A percentile compares a stretch with the other conserved stretches of the same genome.
phyloP scores from a whole-genome alignment of 169 alveolate species.

The Theileria luwenshuni region DNA sequence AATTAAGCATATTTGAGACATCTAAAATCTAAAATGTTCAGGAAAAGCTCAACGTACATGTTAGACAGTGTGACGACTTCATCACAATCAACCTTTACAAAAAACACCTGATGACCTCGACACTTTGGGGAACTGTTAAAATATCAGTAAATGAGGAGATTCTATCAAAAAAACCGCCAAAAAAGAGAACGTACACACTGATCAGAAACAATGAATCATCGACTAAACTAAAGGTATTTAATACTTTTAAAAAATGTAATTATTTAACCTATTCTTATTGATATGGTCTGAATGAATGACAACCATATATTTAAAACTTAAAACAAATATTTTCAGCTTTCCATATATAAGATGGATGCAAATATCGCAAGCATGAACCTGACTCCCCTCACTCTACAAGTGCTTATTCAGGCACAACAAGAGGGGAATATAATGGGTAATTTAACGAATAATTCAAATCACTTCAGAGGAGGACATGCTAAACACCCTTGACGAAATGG shows the following conservation, averaged over 20 bases:
- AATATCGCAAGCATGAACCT: slow-evolving; percentile 38
- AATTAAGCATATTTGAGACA: too few relatives aligned
- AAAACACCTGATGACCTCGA: background rate
- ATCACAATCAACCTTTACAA: slow-evolving; percentile 29
- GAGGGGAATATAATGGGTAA: slow-evolving; percentile 37
- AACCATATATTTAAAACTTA: background rate
- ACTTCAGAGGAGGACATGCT: slow-evolving; percentile 49
- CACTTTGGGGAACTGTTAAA: slow-evolving; percentile 20
- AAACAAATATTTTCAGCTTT: slow-evolving; percentile 9
- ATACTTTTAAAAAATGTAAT: background rate
- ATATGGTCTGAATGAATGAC: too few relatives aligned
- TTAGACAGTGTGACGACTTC: slow-evolving; percentile 62
- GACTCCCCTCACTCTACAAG: slow-evolving; percentile 54
- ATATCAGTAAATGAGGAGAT: slow-evolving; percentile 37
- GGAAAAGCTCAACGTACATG: slow-evolving; percentile 62
- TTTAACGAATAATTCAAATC: background rate
- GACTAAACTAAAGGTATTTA: slow-evolving; percentile 31
- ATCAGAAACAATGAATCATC: slow-evolving; percentile 22
- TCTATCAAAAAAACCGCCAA: slow-evolving; percentile 36
- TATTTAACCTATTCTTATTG: too few relatives aligned
- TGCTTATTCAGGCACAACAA: slow-evolving; percentile 38
- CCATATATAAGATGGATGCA: slow-evolving; percentile 38
- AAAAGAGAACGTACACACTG: slow-evolving; percentile 56
- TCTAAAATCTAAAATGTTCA: too few relatives aligned
- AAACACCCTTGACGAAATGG: slow-evolving; percentile 42